Percentiles rank a stretch among this genome's conserved stretches.
These are phyloP conservation scores for Aspergillus cavernicola DNA, from an alignment of 495 filamentous ascomycete species.

Conservation along the genomic window DNA sequence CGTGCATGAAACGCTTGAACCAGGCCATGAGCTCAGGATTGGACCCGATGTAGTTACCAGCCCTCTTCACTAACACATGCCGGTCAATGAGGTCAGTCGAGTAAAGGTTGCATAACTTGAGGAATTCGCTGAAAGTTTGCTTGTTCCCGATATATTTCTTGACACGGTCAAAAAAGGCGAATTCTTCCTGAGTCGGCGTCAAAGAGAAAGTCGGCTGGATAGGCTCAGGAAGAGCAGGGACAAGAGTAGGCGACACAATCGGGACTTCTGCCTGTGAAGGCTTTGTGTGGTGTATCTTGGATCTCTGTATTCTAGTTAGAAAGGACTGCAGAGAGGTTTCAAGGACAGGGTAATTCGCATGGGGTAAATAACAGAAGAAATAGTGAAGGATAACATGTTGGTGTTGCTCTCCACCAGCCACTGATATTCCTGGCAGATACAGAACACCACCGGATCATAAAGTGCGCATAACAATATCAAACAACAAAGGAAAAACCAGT, in stretches of 20 bases:
- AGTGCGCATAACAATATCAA: too few species aligned
- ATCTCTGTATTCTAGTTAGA: slow-evolving; percentile 42
- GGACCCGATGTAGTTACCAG: slow-evolving; percentile 78
- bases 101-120: slow-evolving; percentile 93
- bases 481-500: too few species aligned
- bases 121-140: slow-evolving; percentile 84
- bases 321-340: slow-evolving; percentile 8
- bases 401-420: too few species aligned
- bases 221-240: slow-evolving; percentile 81
- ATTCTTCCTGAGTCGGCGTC: slow-evolving; percentile 68
- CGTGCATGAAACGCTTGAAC: slow-evolving; percentile 75
- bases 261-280: slow-evolving; percentile 59
- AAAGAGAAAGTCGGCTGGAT: slow-evolving; percentile 61
- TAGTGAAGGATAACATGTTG: neutral
- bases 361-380: neutral
- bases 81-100: slow-evolving; percentile 86
- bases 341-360: neutral
- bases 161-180: slow-evolving; percentile 91
- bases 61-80: slow-evolving; percentile 73
- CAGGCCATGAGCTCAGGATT: slow-evolving; percentile 82
- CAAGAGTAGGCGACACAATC: slow-evolving; percentile 79
- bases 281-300: slow-evolving; percentile 62
- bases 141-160: slow-evolving; percentile 96
- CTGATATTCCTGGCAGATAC: too few species aligned
- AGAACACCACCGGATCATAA: too few species aligned